Percentiles rank a stretch among this genome's conserved stretches.
phyloP scores from a whole-genome alignment of 2,329 filamentous ascomycete genomes.

The Penicillium sp. region DNA sequence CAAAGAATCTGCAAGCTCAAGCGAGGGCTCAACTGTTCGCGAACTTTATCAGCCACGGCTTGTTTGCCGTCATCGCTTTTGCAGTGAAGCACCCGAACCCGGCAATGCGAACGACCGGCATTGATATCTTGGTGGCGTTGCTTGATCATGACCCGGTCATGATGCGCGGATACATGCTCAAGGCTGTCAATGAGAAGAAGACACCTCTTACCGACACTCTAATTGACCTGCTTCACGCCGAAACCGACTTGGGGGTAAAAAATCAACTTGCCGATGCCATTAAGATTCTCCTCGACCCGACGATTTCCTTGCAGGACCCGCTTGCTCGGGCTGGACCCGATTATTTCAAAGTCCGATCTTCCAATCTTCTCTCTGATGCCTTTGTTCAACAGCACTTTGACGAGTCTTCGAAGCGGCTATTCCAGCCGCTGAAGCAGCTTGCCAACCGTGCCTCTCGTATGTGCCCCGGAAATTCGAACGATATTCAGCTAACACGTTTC shows the following conservation, averaged over 20 bases:
- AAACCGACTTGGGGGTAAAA: slow-evolving; percentile 90
- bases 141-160: slow-evolving; percentile 94
- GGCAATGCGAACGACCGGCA: slow-evolving; percentile 80
- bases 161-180: slow-evolving; percentile 89
- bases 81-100: slow-evolving; percentile 81
- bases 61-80: slow-evolving; percentile 86
- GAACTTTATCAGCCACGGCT: slow-evolving; percentile 81
- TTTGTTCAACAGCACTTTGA: slow-evolving; percentile 90
- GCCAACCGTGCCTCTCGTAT: slow-evolving; percentile 56
- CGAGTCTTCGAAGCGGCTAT: slow-evolving; percentile 74
- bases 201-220: slow-evolving; percentile 83
- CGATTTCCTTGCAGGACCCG: slow-evolving; percentile 53
- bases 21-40: slow-evolving; percentile 75
- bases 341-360: slow-evolving; percentile 58
- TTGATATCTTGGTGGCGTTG: slow-evolving; percentile 85
- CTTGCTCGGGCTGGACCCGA: slow-evolving; percentile 62
- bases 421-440: slow-evolving; percentile 77
- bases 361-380: slow-evolving; percentile 70
- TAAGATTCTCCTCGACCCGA: slow-evolving; percentile 80
- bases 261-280: slow-evolving; percentile 92
- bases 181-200: slow-evolving; percentile 80
- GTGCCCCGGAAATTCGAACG: slow-evolving; percentile 17
- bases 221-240: slow-evolving; percentile 83
- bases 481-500: neutral
- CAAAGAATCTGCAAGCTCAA: slow-evolving; percentile 85